Evolutionary conservation across 768 basidiomycete genomes (phyloP), one percentile per base, ranked within the genome.

Genomic region (Mrakia frigida): DNA sequence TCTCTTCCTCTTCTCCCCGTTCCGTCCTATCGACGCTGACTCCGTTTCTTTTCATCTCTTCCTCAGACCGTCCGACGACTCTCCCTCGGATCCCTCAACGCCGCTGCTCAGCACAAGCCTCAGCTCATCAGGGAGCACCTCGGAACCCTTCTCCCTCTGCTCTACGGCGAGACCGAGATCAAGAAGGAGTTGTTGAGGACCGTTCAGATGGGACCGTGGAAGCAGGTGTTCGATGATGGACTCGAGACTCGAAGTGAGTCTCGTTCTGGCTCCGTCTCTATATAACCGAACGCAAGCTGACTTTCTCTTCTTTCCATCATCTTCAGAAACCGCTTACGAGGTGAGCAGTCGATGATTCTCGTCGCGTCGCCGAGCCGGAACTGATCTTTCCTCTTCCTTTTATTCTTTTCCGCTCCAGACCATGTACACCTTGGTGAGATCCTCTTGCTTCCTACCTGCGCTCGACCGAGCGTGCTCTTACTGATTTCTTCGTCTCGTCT

Each of bases 181-280:
- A 93, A 92, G 78, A 86, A 88, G 41, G 83, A 84, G 79, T 79
- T 84, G 43, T 80, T 82, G 39, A 59, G 82, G 31, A 92, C 91
- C 1, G 94, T 97, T 18, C 92, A 94, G 81, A 97, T 97, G 94
- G 94, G 94, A 31, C 94, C 94, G 3, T 97, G 94, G 94, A 92
- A 91, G 37, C 93, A 96, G 84, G 94, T 92, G 82, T 93, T 97
- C 72, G 97, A 99, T 80, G 95, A 98, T 79, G 97, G 97, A 68
- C 86, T 98, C 56, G 96, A 98, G 79, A 90, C 94, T 31, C 89
- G 97, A 76, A 98, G 98, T 78, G 78, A 80, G 43, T 65, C 37
- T 70, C 46, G 43, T 23, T 39, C 31, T 13, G 3, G 2, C 1
- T 10, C 59, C 4, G 14, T 50, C 39, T n/a, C 18, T 28, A 6